Evolutionary conservation across 1,284 basidiomycete genomes (phyloP).

Genomic region (Cryptococcus neoformans): DNA sequence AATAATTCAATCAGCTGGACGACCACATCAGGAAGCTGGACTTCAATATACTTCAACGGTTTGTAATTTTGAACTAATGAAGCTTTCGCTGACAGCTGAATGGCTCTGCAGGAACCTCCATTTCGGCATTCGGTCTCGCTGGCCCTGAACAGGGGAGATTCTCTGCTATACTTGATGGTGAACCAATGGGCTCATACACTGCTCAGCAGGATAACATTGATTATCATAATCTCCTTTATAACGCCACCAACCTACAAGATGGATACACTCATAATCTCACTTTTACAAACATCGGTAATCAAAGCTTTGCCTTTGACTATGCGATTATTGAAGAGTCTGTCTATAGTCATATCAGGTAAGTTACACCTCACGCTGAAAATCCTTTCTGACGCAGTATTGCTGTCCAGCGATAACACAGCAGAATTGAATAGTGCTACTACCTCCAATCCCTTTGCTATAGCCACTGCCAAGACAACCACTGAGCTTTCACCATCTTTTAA

Average conservation of each 20-base stretch:
- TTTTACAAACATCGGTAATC: slow-evolving; percentile 14
- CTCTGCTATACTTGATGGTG: slow-evolving; percentile 15
- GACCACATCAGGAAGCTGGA: slow-evolving; percentile 12
- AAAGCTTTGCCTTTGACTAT: slow-evolving; percentile 27
- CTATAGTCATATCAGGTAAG: not conserved
- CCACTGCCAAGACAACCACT: not conserved
- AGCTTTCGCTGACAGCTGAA: not conserved
- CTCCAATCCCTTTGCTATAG: not conserved
- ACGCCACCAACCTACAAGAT: slow-evolving; percentile 15
- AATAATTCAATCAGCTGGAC: slow-evolving; percentile 30
- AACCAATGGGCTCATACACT: slow-evolving; percentile 10
- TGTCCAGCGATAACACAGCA: not conserved
- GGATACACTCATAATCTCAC: slow-evolving; percentile 17
- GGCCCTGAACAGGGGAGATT: slow-evolving; percentile 22
- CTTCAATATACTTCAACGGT: slow-evolving; percentile 24
- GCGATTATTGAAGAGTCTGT: slow-evolving; percentile 14
- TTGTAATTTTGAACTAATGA: not conserved
- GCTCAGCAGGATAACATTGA: slow-evolving; percentile 8
- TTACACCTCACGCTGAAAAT: not conserved
- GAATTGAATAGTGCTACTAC: not conserved
- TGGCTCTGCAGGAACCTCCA: slow-evolving; percentile 18
- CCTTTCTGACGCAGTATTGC: not conserved
- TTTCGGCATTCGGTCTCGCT: slow-evolving; percentile 26
- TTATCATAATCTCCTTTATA: slow-evolving; percentile 19
- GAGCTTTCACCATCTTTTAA: not conserved